These are phyloP conservation scores for Phytopythium sindhum DNA, from an alignment of 352 stramenopile genomes.

Conservation along the genomic window DNA sequence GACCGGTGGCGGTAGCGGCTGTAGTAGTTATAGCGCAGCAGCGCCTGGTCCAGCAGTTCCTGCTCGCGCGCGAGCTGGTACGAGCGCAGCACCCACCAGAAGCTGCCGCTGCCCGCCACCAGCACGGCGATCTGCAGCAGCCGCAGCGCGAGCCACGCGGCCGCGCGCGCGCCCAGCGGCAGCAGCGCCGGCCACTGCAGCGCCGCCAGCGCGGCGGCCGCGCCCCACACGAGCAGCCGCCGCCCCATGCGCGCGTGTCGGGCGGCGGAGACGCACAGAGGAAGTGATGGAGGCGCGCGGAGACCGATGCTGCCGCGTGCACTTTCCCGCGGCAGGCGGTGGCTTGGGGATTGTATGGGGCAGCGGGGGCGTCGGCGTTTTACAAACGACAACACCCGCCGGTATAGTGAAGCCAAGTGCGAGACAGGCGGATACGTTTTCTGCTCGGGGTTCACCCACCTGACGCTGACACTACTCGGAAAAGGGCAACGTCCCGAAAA, in stretches of 20 bases:
- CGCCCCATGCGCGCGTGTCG: constrained; percentile 2
- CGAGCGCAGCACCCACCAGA: constrained; percentile 62
- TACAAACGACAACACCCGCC: neutral
- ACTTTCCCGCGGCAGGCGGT: neutral
- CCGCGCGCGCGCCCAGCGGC: constrained; percentile 11
- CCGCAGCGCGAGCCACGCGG: constrained; percentile 23
- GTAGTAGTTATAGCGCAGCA: constrained; percentile 51
- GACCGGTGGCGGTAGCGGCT: constrained; percentile 37
- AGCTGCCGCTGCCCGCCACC: constrained; percentile 36
- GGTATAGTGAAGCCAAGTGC: constrained; percentile 2
- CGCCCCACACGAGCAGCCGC: constrained; percentile 7
- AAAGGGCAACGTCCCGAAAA: neutral
- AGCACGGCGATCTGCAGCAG: constrained; percentile 44
- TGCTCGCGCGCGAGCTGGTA: constrained; percentile 64
- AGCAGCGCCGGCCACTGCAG: constrained; percentile 18
- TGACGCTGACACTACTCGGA: neutral
- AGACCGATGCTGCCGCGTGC: no score
- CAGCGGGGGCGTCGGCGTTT: neutral
- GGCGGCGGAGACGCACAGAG: neutral
- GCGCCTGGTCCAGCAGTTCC: constrained; percentile 49
- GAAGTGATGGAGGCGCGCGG: no score
- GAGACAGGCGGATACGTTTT: neutral
- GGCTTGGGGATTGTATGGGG: neutral
- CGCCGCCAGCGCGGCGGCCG: constrained; percentile 22
- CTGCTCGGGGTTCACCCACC: neutral